Evolutionary conservation across 129 eudicot species (phyloP), one percentile per base, ranked within the genome.

Genomic region (Arctium lappa): DNA sequence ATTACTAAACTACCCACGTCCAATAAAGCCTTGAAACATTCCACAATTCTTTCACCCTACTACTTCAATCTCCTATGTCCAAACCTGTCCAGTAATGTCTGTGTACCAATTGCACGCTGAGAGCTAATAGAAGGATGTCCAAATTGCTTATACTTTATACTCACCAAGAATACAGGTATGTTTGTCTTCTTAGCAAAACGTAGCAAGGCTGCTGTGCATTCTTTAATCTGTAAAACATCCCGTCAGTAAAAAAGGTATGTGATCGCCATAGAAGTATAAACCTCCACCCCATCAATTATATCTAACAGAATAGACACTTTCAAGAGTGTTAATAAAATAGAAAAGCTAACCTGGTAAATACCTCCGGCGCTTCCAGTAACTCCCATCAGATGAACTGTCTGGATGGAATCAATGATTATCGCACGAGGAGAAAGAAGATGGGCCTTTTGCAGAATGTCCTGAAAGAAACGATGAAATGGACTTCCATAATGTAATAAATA

Each of bases 311-410:
- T 78, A 31, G 69, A 77, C 50, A 63, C 27, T 40, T 78, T 72
- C 75, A 12, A 46, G 22, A 56, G 70, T 81, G 34, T 42, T 82
- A 18, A 40, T 81, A 32, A 32, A 62, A 31, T 11, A 62, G 39
- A 60, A 62, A 40, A 62, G 22, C 71, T 50, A 80, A 90, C 98
- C 98, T 94, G 98, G 11, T 74, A 31, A 70, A 83, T 68, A 69
- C 98, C 91, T 70, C 98, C 99, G 27, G 97, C 90, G 79, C 98
- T 93, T 79, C 98, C 98, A 12, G 97, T 81, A 82, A 91, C 98
- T 70, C 94, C 99, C 32, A 46, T 84, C 73, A 96, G 84, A 85
- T 88, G 93, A 75, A 93, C 98, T 10, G 98, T 91, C 86, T 96
- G 99, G 85, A 96, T 91, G 76, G 99, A 96, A 85, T 96, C 99